phyloP scores from a whole-genome alignment of 768 basidiomycete genomes.

The Psilocybe cubensis region DNA sequence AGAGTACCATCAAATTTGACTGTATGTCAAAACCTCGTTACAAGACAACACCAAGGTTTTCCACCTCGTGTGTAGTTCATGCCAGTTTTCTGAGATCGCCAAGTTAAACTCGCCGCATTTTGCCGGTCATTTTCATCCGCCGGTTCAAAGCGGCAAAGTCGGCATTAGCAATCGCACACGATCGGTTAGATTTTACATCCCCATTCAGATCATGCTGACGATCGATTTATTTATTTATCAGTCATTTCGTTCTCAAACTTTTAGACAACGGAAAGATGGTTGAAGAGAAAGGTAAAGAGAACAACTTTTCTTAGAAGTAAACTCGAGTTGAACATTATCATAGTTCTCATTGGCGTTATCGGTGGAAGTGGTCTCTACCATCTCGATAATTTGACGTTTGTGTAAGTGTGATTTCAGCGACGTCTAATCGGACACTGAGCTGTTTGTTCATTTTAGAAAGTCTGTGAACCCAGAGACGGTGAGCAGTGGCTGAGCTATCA shows the following conservation, averaged over 20 bases:
- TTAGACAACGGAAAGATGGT: neutral
- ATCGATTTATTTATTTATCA: neutral
- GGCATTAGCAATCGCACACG: no score
- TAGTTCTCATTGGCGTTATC: conserved; percentile 87
- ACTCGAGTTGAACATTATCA: neutral
- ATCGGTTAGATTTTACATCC: neutral
- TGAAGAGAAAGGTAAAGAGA: neutral
- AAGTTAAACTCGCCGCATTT: no score
- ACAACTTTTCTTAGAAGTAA: neutral
- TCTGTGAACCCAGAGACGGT: conserved; percentile 84
- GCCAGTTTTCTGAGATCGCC: no score
- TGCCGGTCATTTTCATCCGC: no score
- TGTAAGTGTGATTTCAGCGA: conserved; percentile 52
- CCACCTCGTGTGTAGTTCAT: no score
- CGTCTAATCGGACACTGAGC: neutral
- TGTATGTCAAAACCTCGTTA: no score
- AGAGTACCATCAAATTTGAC: no score
- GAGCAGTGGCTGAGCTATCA: conserved; percentile 28
- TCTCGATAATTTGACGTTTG: conserved; percentile 85
- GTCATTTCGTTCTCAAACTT: neutral
- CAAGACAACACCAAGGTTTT: no score
- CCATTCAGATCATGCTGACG: neutral
- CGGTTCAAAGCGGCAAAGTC: no score
- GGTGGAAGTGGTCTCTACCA: conserved; percentile 94
- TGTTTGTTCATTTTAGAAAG: conserved; percentile 46